Percentiles rank a stretch among this genome's conserved stretches.
Evolutionary conservation across 1,284 basidiomycete species (phyloP).

Genomic region (Cryptococcus floricola): DNA sequence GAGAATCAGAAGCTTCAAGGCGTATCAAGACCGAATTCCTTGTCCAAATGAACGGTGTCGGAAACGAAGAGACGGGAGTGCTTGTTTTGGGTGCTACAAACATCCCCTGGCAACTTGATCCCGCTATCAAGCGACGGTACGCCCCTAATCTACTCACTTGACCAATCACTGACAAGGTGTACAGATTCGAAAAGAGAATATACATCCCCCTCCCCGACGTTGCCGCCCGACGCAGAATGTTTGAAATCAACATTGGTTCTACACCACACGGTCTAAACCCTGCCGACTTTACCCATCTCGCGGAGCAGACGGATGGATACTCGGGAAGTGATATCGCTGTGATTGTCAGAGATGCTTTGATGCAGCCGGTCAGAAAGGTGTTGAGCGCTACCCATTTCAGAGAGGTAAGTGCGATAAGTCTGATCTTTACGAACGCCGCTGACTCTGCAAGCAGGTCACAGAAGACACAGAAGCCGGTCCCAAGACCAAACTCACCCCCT

Average conservation of each 20-base stretch:
- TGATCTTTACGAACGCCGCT: neutral
- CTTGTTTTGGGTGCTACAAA: constrained; percentile 99
- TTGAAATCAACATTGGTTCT: constrained; percentile 89
- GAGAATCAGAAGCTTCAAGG: constrained; percentile 90
- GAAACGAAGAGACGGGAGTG: constrained; percentile 94
- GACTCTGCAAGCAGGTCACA: constrained; percentile 36
- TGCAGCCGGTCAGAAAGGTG: constrained; percentile 98
- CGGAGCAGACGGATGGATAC: constrained; percentile 87
- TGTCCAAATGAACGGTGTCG: constrained; percentile 98
- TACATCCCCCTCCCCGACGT: constrained; percentile 95
- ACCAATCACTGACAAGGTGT: neutral
- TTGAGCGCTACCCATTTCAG: constrained; percentile 96
- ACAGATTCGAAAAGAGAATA: constrained; percentile 94
- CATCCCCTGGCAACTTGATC: constrained; percentile 95
- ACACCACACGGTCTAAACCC: constrained; percentile 80
- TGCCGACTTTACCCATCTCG: constrained; percentile 78
- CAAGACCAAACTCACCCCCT: constrained; percentile 74
- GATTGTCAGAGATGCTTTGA: constrained; percentile 91
- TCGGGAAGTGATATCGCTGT: constrained; percentile 95
- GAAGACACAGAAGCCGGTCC: constrained; percentile 48
- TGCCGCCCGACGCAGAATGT: constrained; percentile 92
- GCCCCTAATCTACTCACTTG: constrained; percentile 22
- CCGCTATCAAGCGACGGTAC: constrained; percentile 92
- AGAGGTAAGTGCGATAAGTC: constrained; percentile 40
- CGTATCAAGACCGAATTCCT: constrained; percentile 98